phyloP scores from a whole-genome alignment of 768 basidiomycete genomes.

The Tulasnella sp. region DNA sequence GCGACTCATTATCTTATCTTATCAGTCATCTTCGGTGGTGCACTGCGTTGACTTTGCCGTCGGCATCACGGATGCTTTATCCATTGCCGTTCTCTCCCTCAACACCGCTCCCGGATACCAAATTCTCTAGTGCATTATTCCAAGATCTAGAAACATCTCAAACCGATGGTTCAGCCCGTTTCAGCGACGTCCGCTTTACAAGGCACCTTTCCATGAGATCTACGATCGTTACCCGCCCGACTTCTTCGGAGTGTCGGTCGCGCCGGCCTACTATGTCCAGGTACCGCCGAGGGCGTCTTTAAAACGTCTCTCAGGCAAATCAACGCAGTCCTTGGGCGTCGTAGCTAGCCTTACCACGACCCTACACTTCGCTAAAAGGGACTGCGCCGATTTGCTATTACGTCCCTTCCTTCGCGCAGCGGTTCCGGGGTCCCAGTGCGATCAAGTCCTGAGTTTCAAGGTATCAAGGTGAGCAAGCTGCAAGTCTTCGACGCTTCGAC shows the following conservation, averaged over 20 bases:
- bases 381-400: conserved; percentile 10
- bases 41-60: neutral
- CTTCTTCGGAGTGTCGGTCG: neutral
- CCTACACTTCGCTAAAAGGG: neutral
- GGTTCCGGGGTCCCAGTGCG: conserved; percentile 6
- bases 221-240: neutral
- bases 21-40: neutral
- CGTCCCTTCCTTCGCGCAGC: neutral
- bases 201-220: neutral
- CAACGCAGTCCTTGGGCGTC: neutral
- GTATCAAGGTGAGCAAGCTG: conserved; percentile 1
- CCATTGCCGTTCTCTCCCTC: neutral
- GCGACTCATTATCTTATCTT: neutral
- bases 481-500: neutral
- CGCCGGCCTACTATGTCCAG: neutral
- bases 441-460: conserved; percentile 6
- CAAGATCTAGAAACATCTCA: too few relatives aligned
- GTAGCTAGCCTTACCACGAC: neutral
- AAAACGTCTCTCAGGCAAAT: neutral
- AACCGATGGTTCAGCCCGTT: neutral
- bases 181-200: neutral
- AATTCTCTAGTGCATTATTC: too few relatives aligned
- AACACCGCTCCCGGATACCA: too few relatives aligned
- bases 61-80: neutral
- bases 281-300: conserved; percentile 4